These are phyloP conservation scores for Ichthyophthirius multifiliis DNA, from an alignment of 169 alveolate species.

Conservation along the genomic window DNA sequence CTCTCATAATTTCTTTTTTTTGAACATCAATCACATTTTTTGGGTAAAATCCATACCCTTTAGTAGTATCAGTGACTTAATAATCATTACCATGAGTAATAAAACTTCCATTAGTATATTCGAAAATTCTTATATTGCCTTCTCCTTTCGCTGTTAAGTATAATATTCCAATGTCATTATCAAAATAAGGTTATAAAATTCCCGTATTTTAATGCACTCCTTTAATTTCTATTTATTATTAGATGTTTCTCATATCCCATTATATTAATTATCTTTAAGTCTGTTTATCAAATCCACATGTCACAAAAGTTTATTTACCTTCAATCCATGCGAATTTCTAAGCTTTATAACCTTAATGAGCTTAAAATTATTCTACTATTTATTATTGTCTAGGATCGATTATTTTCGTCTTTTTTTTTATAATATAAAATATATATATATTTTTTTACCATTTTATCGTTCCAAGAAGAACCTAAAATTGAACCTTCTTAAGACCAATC, in stretches of 20 bases:
- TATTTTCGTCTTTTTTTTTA: not conserved
- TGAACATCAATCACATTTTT: not conserved
- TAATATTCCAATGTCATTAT: not conserved
- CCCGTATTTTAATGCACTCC: not conserved
- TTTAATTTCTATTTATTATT: not conserved
- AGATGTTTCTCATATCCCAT: not conserved
- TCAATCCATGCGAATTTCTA: not conserved
- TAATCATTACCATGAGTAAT: not conserved
- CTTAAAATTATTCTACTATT: not conserved
- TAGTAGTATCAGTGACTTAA: not conserved
- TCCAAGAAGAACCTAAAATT: not conserved
- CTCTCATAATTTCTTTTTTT: not conserved
- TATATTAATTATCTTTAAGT: not conserved
- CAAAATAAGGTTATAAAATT: not conserved
- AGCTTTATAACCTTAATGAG: not conserved
- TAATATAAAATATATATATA: not conserved
- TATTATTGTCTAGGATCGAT: not conserved
- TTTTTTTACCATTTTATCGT: not conserved
- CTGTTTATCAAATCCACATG: not conserved
- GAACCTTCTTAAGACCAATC: conserved; percentile 30
- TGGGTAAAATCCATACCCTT: conserved; percentile 1
- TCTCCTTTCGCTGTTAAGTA: not conserved
- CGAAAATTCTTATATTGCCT: not conserved
- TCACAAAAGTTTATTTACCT: not conserved
- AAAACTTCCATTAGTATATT: not conserved